Conservation (phyloP, 148 eudicot genomes). For the Camellia sinensis region DNA sequence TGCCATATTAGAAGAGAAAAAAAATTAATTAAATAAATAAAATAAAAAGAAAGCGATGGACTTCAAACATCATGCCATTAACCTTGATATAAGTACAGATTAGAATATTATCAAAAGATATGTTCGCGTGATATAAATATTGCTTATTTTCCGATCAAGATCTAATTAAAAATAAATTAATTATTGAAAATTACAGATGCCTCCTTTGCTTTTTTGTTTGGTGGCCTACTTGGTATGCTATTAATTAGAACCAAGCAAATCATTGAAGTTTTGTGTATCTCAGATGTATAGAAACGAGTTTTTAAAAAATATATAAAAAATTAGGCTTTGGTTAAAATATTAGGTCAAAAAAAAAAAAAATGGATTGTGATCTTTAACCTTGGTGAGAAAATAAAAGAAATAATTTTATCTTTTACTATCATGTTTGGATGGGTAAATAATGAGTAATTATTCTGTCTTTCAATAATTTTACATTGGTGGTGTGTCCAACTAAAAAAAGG, state of each 20-base stretch:
- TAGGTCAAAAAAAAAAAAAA: not conserved
- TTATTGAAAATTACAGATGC: constrained; percentile 5
- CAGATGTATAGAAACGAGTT: too few relatives aligned
- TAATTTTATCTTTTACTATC: not conserved
- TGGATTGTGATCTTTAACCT: not conserved
- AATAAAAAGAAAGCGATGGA: not conserved
- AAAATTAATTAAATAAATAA: too few relatives aligned
- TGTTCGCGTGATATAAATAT: not conserved
- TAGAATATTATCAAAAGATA: constrained; percentile 1
- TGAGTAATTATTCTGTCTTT: too few relatives aligned
- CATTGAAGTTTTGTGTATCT: too few relatives aligned
- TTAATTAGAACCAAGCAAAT: not conserved
- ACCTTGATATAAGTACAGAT: not conserved
- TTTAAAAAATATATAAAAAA: too few relatives aligned
- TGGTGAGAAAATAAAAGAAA: too few relatives aligned
- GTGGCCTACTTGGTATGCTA: not conserved
- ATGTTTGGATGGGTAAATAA: too few relatives aligned
- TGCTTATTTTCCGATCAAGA: not conserved
- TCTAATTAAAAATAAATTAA: not conserved
- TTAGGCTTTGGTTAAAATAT: not conserved
- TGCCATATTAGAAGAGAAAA: constrained; percentile 10
- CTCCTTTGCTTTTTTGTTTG: not conserved
- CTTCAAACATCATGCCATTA: constrained; percentile 11
- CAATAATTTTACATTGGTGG: too few relatives aligned
- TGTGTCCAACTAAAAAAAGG: too few relatives aligned